Conservation (phyloP, 208 protist genomes). For the Phytomonas sp. region DNA sequence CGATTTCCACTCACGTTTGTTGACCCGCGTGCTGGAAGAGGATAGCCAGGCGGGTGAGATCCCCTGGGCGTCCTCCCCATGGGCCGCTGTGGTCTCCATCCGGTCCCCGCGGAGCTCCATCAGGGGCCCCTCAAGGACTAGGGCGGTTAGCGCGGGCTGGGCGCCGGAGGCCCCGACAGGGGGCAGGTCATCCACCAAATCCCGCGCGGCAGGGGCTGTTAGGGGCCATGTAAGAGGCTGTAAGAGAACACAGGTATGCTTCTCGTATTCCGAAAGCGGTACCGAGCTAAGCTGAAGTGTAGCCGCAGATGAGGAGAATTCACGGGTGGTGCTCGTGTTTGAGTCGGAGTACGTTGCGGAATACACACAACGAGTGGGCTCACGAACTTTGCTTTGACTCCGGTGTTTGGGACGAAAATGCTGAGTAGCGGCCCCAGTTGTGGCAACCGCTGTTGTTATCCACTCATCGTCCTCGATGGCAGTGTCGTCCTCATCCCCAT, state of each 20-base stretch:
- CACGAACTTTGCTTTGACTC: neutral
- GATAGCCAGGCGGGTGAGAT: slow-evolving; percentile 6
- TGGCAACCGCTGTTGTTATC: neutral
- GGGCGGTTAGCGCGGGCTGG: neutral
- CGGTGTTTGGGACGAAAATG: neutral
- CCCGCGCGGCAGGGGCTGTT: too few relatives aligned
- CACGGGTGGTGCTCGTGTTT: neutral
- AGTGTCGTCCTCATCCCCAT: neutral
- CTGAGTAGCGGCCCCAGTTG: neutral
- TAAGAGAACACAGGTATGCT: neutral
- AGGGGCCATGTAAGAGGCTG: neutral
- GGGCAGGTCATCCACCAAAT: neutral
- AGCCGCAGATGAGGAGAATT: neutral
- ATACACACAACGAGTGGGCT: neutral
- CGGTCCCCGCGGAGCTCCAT: slow-evolving; percentile 3
- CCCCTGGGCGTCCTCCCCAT: neutral
- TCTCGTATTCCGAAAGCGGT: neutral
- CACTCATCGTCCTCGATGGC: neutral
- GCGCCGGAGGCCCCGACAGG: neutral
- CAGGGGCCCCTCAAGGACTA: neutral
- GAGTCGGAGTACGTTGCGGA: neutral
- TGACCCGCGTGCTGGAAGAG: slow-evolving; percentile 12
- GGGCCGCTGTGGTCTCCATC: neutral
- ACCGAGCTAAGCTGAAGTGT: neutral
- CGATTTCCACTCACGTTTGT: slow-evolving; percentile 41